These are phyloP conservation scores for Larix kaempferi DNA, from an alignment of 75 land plant species.

Conservation along the genomic window DNA sequence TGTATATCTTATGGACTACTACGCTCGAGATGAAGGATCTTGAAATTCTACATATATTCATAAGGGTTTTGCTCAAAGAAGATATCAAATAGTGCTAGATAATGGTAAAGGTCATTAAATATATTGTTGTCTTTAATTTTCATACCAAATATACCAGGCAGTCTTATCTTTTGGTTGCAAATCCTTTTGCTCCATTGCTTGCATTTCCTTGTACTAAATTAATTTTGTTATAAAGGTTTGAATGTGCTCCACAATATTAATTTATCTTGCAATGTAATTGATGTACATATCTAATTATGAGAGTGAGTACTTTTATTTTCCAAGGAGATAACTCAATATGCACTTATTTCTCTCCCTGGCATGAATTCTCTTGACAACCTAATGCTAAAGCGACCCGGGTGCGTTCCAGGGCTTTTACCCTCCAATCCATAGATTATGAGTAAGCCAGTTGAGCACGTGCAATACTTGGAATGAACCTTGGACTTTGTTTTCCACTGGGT, in stretches of 20 bases:
- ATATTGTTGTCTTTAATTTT: not conserved
- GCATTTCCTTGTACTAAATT: not conserved
- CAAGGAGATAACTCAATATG: too few species aligned
- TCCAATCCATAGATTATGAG: too few species aligned
- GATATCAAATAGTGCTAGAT: not conserved
- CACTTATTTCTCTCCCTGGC: too few species aligned
- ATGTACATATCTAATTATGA: not conserved
- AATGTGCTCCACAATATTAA: not conserved
- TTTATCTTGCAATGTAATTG: not conserved
- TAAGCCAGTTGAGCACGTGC: too few species aligned
- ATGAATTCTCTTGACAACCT: too few species aligned
- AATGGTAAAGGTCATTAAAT: constrained; percentile 1
- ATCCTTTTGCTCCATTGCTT: not conserved
- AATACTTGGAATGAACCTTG: too few species aligned
- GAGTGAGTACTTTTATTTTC: too few species aligned
- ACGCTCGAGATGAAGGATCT: constrained; percentile 96
- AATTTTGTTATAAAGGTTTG: not conserved
- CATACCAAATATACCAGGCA: not conserved
- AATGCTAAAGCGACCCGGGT: too few species aligned
- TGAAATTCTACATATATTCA: constrained; percentile 83
- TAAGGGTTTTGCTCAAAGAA: constrained; percentile 22
- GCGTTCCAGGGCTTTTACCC: too few species aligned
- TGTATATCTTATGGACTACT: constrained; percentile 96
- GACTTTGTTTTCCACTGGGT: too few species aligned
- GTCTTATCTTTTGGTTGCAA: not conserved